A percentile compares a stretch with the other conserved stretches of the same genome.
Conservation (phyloP, 2,329 filamentous ascomycete species). For the Fusarium veterinarium region DNA sequence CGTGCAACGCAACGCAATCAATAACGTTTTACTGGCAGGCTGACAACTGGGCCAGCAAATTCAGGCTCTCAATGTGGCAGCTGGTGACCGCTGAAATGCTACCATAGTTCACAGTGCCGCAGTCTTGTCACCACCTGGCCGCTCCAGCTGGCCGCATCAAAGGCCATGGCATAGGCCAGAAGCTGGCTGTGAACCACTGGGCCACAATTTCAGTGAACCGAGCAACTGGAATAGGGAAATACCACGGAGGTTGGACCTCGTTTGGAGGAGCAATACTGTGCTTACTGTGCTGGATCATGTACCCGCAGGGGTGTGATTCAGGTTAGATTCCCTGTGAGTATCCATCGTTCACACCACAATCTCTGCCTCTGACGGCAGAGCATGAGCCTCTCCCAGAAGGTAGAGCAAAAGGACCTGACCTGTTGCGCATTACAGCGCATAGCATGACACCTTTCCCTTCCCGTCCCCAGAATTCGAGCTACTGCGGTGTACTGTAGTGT, state of each 20-base stretch:
- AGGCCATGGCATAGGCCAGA: not conserved
- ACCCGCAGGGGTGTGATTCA: slow-evolving; percentile 25
- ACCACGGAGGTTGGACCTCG: slow-evolving; percentile 35
- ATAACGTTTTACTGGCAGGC: slow-evolving; percentile 12
- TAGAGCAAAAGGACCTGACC: slow-evolving; percentile 33
- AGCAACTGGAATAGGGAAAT: slow-evolving; percentile 37
- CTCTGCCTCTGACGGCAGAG: slow-evolving; percentile 15
- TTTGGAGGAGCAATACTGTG: slow-evolving; percentile 27
- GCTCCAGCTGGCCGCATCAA: slow-evolving; percentile 15
- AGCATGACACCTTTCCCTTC: slow-evolving; percentile 40
- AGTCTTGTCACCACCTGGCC: slow-evolving; percentile 24
- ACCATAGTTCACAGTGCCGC: slow-evolving; percentile 18
- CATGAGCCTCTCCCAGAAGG: slow-evolving; percentile 1
- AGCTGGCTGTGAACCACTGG: not conserved
- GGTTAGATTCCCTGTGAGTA: slow-evolving; percentile 36
- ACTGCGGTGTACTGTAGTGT: slow-evolving; percentile 13
- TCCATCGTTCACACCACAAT: slow-evolving; percentile 23
- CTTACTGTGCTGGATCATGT: slow-evolving; percentile 25
- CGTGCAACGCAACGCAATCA: slow-evolving; percentile 19
- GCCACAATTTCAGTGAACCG: slow-evolving; percentile 23
- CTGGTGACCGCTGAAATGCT: slow-evolving; percentile 19
- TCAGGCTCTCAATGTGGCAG: slow-evolving; percentile 24
- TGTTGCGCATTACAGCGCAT: slow-evolving; percentile 2
- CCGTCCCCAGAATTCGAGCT: slow-evolving; percentile 38
- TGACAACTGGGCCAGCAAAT: slow-evolving; percentile 11